Conservation (phyloP, 495 filamentous ascomycete species). For the Hyaloscypha bicolor region DNA sequence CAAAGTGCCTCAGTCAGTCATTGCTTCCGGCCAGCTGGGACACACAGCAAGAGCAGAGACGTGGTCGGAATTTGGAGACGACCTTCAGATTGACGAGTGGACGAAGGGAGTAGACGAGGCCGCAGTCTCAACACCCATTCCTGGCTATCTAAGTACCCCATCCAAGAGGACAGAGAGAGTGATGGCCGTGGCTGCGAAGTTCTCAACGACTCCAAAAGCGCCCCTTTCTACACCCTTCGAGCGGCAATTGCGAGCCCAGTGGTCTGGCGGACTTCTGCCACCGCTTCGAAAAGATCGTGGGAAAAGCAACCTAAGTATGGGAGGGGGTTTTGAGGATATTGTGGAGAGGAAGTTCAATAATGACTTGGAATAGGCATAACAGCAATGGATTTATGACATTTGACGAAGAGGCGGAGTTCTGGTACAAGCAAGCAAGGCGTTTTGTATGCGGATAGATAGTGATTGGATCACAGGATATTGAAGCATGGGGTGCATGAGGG, state of each 20-base stretch:
- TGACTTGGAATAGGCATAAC: conserved; percentile 6
- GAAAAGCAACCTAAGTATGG: conserved; percentile 22
- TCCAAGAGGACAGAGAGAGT: conserved; percentile 58
- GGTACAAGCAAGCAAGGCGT: conserved; percentile 15
- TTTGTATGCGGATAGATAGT: conserved; percentile 13
- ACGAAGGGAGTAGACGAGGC: conserved; percentile 24
- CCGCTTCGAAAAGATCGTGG: conserved; percentile 18
- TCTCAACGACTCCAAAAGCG: conserved; percentile 36
- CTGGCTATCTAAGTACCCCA: conserved; percentile 58
- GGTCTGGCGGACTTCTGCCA: conserved; percentile 19
- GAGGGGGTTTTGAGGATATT: conserved; percentile 27
- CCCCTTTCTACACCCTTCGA: conserved; percentile 36
- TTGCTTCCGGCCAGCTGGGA: conserved; percentile 8
- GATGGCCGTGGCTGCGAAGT: conserved; percentile 45
- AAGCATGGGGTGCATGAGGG: conserved; percentile 1
- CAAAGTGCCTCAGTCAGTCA: conserved; percentile 18
- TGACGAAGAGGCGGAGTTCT: background rate
- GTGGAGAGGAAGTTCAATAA: conserved; percentile 20
- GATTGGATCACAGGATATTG: conserved; percentile 15
- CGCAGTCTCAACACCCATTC: conserved; percentile 46
- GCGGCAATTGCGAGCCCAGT: conserved; percentile 31
- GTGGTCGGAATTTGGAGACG: conserved; percentile 33
- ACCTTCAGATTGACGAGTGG: conserved; percentile 24
- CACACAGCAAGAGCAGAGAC: conserved; percentile 24
- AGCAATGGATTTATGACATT: background rate